Base-by-base conservation (phyloP, 306 rosid species). In the Glycine latifolia region DNA sequence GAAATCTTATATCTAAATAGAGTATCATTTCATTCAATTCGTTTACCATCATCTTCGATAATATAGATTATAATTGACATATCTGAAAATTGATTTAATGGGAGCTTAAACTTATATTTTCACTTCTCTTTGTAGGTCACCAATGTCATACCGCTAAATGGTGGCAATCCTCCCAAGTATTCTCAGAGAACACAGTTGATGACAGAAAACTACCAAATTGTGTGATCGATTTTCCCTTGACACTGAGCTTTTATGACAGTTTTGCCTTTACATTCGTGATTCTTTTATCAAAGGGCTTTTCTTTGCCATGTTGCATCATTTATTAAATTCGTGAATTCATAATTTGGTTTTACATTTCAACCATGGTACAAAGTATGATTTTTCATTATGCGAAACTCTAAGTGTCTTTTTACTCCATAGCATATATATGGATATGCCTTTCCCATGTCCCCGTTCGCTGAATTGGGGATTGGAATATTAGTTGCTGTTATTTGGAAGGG, bases 171-270 rank as follows among this genome's bases (percentile, higher is more conserved):
- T 65, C 98, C 98, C 82, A 91, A 84, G 77, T 86, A 77, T 74
- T 61, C 90, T 56, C 98, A 95, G 89, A 90, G 97, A 84, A 92
- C 97, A 47, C 97, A 95, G 71, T 82, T 95, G 88, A 50, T 89
- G 56, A 80, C 97, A 0, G 98, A 95, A 86, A 91, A 89, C 84
- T 95, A 92, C 79, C 92, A 91, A 85, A 96, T 94, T 67, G 92
- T 86, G 70, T 94, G 87, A 92, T 55, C 16, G 65, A 17, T 73
- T 55, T 67, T 68, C 50, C 62, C 31, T 65, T 1, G 47, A 83
- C 15, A 58, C 55, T 79, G n/a, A 62, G 62, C 60, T 48, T 67
- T 46, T 14, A 14, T 65, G 68, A 76, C 69, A 62, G 79, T 75
- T 76, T 48, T 76, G 77, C 68, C 54, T 69, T 48, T 12, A 17